These are phyloP conservation scores for Botrytis galanthina DNA, from an alignment of 2,329 filamentous ascomycete species.

Conservation along the genomic window DNA sequence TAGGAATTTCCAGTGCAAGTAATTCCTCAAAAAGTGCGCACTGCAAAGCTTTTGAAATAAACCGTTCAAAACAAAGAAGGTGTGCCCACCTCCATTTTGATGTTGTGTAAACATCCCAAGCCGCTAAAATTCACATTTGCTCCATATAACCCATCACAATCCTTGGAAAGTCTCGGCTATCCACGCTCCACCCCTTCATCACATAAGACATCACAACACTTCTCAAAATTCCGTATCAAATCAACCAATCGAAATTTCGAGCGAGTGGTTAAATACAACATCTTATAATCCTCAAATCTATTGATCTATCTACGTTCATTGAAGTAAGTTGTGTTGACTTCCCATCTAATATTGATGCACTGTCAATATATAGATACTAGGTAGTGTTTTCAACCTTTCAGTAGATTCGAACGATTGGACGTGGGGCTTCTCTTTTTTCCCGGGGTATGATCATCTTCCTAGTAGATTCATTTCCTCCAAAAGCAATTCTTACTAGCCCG, in stretches of 20 bases:
- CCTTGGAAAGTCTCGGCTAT: slow-evolving; percentile 7
- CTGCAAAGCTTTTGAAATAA: neutral
- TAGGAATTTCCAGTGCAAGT: neutral
- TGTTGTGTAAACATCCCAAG: neutral
- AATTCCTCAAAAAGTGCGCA: neutral
- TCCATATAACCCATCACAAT: slow-evolving; percentile 5
- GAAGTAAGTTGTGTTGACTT: neutral
- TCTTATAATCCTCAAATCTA: neutral
- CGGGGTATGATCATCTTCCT: neutral
- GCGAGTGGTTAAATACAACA: neutral
- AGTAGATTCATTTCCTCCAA: neutral
- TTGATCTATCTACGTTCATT: neutral
- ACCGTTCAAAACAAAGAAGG: neutral
- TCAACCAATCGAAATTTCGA: neutral
- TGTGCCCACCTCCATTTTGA: neutral
- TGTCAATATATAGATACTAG: neutral
- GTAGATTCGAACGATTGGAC: neutral
- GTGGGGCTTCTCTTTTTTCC: neutral
- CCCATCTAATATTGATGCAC: neutral
- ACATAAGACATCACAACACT: neutral
- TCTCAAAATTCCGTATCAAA: neutral
- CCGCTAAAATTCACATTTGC: neutral
- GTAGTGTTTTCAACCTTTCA: neutral
- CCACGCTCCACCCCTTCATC: slow-evolving; percentile 7
- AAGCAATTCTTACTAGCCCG: neutral